Conservation (phyloP, 2,329 filamentous ascomycete genomes). For the Fusarium dimerum region DNA sequence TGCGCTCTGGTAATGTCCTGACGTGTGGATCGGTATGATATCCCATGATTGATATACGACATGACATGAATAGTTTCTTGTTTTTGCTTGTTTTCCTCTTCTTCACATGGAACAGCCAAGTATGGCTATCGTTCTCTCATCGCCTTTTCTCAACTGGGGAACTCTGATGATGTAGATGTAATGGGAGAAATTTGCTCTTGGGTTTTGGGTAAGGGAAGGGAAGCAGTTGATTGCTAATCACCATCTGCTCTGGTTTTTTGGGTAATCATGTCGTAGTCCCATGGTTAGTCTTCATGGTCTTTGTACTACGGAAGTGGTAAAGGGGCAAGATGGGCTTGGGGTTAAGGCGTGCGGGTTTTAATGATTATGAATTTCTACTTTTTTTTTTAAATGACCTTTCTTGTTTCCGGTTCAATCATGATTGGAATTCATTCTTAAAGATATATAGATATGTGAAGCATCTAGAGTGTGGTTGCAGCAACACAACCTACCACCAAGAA, state of each 20-base stretch:
- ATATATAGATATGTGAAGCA: too few species aligned
- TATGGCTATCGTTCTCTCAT: neutral
- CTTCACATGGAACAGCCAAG: neutral
- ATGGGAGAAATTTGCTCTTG: slow-evolving; percentile 1
- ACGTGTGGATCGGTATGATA: neutral
- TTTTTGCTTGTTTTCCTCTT: neutral
- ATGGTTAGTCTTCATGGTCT: too few species aligned
- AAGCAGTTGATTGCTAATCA: slow-evolving; percentile 4
- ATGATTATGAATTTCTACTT: too few species aligned
- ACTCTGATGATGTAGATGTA: slow-evolving; percentile 1
- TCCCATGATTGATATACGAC: neutral
- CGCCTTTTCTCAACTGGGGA: too few species aligned
- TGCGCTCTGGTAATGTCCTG: neutral
- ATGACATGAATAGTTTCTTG: neutral
- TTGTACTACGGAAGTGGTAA: neutral
- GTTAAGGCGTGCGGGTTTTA: too few species aligned
- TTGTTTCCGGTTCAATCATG: too few species aligned
- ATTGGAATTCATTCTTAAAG: too few species aligned
- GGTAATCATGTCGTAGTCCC: too few species aligned
- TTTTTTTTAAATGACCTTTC: too few species aligned
- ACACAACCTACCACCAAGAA: neutral
- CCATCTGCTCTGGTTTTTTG: slow-evolving; percentile 1
- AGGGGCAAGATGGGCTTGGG: neutral
- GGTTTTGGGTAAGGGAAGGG: neutral
- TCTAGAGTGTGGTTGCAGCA: too few species aligned